Percentiles rank a stretch among this genome's conserved stretches.
phyloP scores from a whole-genome alignment of 1,284 basidiomycete genomes.

The Leccinum griseonigrum region DNA sequence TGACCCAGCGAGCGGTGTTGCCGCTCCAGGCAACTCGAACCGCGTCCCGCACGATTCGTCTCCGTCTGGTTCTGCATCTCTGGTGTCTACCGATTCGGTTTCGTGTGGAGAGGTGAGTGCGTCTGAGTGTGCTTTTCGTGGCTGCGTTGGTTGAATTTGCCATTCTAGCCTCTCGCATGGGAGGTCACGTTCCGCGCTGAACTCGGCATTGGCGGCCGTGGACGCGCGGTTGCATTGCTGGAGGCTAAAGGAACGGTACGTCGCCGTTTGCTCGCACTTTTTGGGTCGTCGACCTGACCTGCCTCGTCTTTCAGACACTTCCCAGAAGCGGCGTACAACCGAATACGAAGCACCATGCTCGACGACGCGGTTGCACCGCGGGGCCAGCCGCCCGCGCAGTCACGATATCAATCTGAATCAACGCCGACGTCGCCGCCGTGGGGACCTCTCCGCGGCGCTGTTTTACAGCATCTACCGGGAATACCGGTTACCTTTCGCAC shows the following conservation, averaged over 20 bases:
- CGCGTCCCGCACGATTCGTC: constrained; percentile 66
- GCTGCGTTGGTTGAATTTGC: constrained; percentile 1
- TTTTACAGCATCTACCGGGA: background rate
- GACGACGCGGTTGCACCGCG: constrained; percentile 45
- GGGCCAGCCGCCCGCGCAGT: constrained; percentile 18
- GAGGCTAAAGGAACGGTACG: constrained; percentile 71
- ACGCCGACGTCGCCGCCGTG: constrained; percentile 3
- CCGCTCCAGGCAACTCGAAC: constrained; percentile 88
- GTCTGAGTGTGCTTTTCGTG: background rate
- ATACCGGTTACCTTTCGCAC: background rate
- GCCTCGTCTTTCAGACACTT: constrained; percentile 51
- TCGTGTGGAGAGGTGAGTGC: constrained; percentile 86
- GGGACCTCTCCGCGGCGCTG: background rate
- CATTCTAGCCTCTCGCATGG: constrained; percentile 76
- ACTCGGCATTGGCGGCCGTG: constrained; percentile 74
- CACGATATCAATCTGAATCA: constrained; percentile 17
- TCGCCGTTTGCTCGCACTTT: constrained; percentile 5
- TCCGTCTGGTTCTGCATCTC: constrained; percentile 11
- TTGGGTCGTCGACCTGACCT: constrained; percentile 2
- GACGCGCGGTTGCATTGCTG: constrained; percentile 70
- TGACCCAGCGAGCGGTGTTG: constrained; percentile 86
- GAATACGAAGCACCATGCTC: constrained; percentile 62
- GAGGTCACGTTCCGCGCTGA: constrained; percentile 96
- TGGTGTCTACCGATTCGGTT: constrained; percentile 43
- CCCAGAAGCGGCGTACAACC: constrained; percentile 65